Base-by-base conservation (phyloP, 768 basidiomycete genomes). In the Mycena leptocephala region DNA sequence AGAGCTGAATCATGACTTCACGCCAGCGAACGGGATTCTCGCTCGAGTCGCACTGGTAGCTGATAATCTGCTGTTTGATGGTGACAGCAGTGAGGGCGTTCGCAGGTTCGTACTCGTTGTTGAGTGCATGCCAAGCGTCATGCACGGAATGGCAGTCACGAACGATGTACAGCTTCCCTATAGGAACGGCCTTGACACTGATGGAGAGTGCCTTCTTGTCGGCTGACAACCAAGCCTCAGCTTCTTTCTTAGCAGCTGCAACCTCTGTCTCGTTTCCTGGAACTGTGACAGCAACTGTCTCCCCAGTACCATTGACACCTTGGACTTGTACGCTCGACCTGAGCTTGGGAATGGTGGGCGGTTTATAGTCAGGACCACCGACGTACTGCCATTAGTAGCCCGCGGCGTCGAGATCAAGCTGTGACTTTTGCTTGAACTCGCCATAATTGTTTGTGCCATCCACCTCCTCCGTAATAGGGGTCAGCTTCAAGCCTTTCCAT, bases 361-460 rank as follows among this genome's bases (percentile, higher is more conserved):
- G 75, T 5, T 68, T 67, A 24, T 72, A 76, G 53, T 68, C 64
- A 1, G 18, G 2, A 10, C 75, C 70, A 5, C 26, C 64, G 3
- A 76, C 56, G 22, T 68, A 76, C 53, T 61, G 0, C 75, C 71
- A 76, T 41, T n/a, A n/a, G 64, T 66, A 72, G 0, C 65, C 70
- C 2, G 63, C 63, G 33, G 75, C 64, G 10, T 72, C 41, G 16
- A 76, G 63, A 5, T 73, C 55, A 14, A 72, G 70, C 3, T 10
- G 28, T 0, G 75, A 30, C n/a, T 76, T 76, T 9, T 37, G 62
- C 30, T 76, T 67, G 58, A 72, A 72, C 48, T 76, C 71, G 37
- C 46, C 30, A 24, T 56, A 76, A 30, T 72, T 67, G 33, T 69
- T 69, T 32, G 35, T 51, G 55, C 35, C 32, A 14, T 66, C 72